Conservation (phyloP, 306 rosid genomes). For the Rosa persica region DNA sequence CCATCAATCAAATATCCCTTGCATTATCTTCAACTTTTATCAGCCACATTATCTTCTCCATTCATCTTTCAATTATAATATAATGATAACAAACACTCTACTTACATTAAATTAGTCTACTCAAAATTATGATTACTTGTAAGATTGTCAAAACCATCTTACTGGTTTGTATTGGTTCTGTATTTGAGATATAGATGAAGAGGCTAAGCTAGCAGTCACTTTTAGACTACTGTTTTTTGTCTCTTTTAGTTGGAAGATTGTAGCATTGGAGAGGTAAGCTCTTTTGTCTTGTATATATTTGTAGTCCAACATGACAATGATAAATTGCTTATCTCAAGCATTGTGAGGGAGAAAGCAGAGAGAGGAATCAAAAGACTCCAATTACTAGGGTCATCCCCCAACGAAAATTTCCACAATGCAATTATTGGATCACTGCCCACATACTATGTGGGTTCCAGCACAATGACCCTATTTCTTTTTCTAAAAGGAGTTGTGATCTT, state of each 20-base stretch:
- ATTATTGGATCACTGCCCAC: conserved; percentile 41
- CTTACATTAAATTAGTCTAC: conserved; percentile 29
- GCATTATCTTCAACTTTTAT: conserved; percentile 59
- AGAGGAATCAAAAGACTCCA: conserved; percentile 24
- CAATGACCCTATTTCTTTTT: conserved; percentile 28
- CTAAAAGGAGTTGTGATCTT: conserved; percentile 38
- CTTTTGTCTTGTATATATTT: conserved; percentile 31
- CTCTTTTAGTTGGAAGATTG: conserved; percentile 23
- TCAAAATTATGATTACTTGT: conserved; percentile 2
- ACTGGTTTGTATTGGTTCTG: neutral
- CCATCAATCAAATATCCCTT: conserved; percentile 44
- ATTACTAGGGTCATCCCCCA: conserved; percentile 11
- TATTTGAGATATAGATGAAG: neutral
- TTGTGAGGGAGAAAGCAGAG: conserved; percentile 20
- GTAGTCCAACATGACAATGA: conserved; percentile 22
- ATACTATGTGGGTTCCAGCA: conserved; percentile 41
- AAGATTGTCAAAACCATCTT: neutral
- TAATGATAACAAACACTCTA: conserved; percentile 35
- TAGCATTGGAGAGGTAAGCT: conserved; percentile 10
- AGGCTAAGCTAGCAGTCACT: conserved; percentile 16
- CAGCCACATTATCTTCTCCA: conserved; percentile 46
- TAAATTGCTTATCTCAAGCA: conserved; percentile 21
- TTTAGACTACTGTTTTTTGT: conserved; percentile 10
- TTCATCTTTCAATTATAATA: conserved; percentile 50
- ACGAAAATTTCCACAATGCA: conserved; percentile 38